Conservation (phyloP, 352 stramenopile genomes). For the Phytophthora macrochlamydospora region DNA sequence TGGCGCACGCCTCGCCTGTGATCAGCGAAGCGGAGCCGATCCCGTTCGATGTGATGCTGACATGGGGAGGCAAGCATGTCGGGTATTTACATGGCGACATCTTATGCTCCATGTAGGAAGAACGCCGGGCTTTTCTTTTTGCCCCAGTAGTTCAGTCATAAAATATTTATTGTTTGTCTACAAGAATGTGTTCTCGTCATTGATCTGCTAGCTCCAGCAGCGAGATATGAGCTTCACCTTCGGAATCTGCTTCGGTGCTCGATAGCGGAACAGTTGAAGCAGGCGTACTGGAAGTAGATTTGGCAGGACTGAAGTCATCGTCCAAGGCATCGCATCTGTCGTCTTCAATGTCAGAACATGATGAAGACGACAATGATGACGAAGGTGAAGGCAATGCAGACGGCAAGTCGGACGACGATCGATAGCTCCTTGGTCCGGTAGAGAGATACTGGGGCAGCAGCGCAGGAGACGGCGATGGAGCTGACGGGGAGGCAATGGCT, state of each 20-base stretch:
- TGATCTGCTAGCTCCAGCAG: slow-evolving; percentile 54
- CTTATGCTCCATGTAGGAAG: slow-evolving; percentile 45
- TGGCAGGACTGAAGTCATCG: slow-evolving; percentile 20
- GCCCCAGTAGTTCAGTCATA: not conserved
- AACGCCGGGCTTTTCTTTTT: not conserved
- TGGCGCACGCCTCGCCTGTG: slow-evolving; percentile 45
- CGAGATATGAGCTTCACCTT: slow-evolving; percentile 38
- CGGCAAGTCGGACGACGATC: slow-evolving; percentile 20
- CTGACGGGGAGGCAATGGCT: slow-evolving; percentile 55
- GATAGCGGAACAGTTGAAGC: slow-evolving; percentile 1
- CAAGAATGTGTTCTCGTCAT: not conserved
- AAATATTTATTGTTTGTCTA: slow-evolving; percentile 32
- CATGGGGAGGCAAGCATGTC: slow-evolving; percentile 76
- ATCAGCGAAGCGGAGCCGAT: slow-evolving; percentile 52
- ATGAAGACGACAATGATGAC: slow-evolving; percentile 43
- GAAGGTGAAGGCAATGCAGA: slow-evolving; percentile 22
- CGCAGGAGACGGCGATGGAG: slow-evolving; percentile 26
- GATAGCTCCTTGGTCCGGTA: slow-evolving; percentile 8
- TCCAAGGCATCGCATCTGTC: slow-evolving; percentile 18
- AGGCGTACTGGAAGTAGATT: not conserved
- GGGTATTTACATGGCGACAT: slow-evolving; percentile 56
- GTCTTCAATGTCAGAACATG: slow-evolving; percentile 28
- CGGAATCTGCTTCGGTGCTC: slow-evolving; percentile 2
- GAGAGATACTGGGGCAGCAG: slow-evolving; percentile 49
- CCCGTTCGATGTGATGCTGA: slow-evolving; percentile 72